Evolutionary conservation across 1,284 basidiomycete genomes (phyloP).

Genomic region (Rhodotorula sp.): DNA sequence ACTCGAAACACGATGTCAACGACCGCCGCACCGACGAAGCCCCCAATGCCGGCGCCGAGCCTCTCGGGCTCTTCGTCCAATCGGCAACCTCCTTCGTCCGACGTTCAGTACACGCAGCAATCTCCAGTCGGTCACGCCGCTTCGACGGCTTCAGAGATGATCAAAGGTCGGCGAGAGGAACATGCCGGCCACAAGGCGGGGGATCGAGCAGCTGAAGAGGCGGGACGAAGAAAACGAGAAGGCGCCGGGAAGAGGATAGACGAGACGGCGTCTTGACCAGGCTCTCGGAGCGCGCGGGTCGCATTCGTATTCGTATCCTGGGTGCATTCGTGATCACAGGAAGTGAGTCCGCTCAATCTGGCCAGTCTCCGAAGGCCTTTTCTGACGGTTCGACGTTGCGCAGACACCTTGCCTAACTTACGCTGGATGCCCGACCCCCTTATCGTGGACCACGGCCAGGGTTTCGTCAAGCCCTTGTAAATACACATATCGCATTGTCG

Average conservation of each 20-base stretch:
- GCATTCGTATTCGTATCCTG: no score
- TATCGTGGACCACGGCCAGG: no score
- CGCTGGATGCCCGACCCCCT: no score
- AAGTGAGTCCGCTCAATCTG: no score
- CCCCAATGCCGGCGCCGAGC: background rate
- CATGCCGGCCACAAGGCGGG: background rate
- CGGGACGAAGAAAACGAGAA: background rate
- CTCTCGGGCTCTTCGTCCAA: background rate
- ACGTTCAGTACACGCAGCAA: background rate
- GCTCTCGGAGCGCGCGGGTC: no score
- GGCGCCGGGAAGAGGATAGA: background rate
- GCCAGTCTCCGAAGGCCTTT: no score
- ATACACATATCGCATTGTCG: no score
- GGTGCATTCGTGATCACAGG: no score
- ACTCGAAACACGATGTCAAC: background rate
- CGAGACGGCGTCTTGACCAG: no score
- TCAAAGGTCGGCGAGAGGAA: background rate
- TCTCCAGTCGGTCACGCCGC: background rate
- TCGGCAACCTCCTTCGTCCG: background rate
- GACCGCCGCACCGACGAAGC: background rate
- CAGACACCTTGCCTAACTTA: no score
- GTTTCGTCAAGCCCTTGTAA: no score
- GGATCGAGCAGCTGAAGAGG: background rate
- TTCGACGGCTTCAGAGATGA: background rate
- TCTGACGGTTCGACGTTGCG: no score